Evolutionary conservation across 2,329 filamentous ascomycete species (phyloP), one percentile per base, ranked within the genome.

Genomic region (Aspergillus floridensis): DNA sequence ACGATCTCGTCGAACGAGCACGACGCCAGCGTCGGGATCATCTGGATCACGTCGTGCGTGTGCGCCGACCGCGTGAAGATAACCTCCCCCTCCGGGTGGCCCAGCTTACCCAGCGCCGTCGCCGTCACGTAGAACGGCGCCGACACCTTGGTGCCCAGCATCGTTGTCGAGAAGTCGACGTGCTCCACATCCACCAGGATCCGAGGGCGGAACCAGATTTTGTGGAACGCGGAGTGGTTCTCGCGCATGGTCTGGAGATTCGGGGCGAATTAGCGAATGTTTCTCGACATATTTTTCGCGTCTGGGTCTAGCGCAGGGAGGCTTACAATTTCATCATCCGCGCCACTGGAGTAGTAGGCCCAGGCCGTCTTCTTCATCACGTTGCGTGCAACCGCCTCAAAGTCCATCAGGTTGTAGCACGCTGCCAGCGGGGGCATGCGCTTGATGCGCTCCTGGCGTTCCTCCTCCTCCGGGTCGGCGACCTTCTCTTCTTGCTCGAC

Each of bases 1-100:
- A 96, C 82, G 60, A 99, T 96, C 78, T 99, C 93, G 79, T 99
- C 95, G 70, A 99, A 97, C 1, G 92, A 95, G 80, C 95, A 98
- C 2, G 92, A 97, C 2, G 95, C 95, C 6, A 99, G 83, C 3
- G 95, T 99, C 2, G 95, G 95, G 62, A 99, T 98, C 95, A 99
- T 99, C 78, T 99, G 95, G 62, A 98, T 86, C 54, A 98, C 89
- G 72, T 93, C 86, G 82, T 98, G 93, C 72, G 89, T 91, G 73
- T 84, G 83, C 2, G 95, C 89, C 16, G 92, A 92, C 59, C 88
- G 85, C 0, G 95, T 98, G 59, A 99, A 84, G 10, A 96, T 82
- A 5, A 97, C 92, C 76, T 99, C 95, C 68, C 95, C 95, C 76
- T 98, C 95, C 0, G 90, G 90, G 73, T 99, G 85, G 59, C 95